Evolutionary conservation across 768 basidiomycete species (phyloP).

Genomic region (Macrolepiota dolichaula): DNA sequence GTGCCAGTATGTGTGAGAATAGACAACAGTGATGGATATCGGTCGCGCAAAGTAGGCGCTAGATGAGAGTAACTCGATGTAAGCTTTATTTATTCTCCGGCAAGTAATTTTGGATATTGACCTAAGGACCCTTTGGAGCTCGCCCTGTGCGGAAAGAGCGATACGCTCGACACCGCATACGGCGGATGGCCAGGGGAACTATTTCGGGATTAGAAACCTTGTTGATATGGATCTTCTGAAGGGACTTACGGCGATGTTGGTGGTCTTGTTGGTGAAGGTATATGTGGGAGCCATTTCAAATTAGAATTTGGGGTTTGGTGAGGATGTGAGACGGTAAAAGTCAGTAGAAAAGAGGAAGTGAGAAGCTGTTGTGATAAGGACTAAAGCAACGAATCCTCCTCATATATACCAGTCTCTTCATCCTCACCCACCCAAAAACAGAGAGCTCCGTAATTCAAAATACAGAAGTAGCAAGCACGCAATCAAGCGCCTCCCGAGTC

Average conservation of each 20-base stretch:
- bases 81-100: neutral
- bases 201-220: neutral
- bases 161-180: neutral
- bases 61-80: neutral
- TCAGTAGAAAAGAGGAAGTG: neutral
- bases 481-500: too few species aligned
- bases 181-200: neutral
- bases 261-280: slow-evolving; percentile 3
- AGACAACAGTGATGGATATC: neutral
- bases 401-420: too few species aligned
- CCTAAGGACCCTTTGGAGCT: slow-evolving; percentile 8
- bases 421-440: too few species aligned
- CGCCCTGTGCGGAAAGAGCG: neutral
- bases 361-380: neutral
- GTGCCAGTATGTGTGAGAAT: neutral
- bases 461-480: too few species aligned
- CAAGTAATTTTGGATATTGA: slow-evolving; percentile 32
- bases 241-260: neutral
- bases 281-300: neutral
- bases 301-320: neutral
- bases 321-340: neutral
- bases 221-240: neutral
- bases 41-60: neutral
- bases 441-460: too few species aligned
- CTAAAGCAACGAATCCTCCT: too few species aligned